Percentiles rank a stretch among this genome's conserved stretches.
phyloP scores from a whole-genome alignment of 2,329 filamentous ascomycete species.

The Fusarium zealandicum region DNA sequence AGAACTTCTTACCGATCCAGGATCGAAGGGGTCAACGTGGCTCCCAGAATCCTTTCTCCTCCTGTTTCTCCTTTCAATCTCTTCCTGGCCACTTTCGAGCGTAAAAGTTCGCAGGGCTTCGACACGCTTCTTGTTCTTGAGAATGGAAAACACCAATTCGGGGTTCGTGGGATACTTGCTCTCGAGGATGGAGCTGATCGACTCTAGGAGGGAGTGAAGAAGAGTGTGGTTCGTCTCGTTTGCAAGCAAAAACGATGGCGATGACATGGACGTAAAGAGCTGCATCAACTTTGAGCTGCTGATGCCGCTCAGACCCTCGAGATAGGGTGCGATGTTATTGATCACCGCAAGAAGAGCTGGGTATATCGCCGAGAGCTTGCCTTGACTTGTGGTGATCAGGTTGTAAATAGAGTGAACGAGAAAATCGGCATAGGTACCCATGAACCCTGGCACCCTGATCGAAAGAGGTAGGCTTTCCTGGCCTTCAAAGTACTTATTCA shows the following conservation, averaged over 20 bases:
- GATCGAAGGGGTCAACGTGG: conserved; percentile 58
- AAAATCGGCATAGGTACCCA: conserved; percentile 91
- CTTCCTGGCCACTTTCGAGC: conserved; percentile 88
- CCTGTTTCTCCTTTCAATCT: conserved; percentile 82
- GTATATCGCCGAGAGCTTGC: conserved; percentile 88
- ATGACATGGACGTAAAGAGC: conserved; percentile 89
- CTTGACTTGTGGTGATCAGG: conserved; percentile 89
- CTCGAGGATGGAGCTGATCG: conserved; percentile 88
- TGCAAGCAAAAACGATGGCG: conserved; percentile 87
- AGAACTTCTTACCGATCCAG: conserved; percentile 64
- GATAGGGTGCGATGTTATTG: conserved; percentile 88
- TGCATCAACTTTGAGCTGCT: conserved; percentile 86
- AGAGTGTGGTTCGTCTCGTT: conserved; percentile 91
- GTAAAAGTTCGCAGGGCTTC: conserved; percentile 88
- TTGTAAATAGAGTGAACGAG: conserved; percentile 93
- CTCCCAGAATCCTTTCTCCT: conserved; percentile 69
- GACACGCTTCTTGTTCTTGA: conserved; percentile 83
- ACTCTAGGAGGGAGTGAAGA: conserved; percentile 82
- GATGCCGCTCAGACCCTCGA: conserved; percentile 76
- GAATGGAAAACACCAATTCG: conserved; percentile 78
- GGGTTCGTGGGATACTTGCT: conserved; percentile 85
- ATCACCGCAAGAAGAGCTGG: conserved; percentile 90
- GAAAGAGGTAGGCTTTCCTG: conserved; percentile 85
- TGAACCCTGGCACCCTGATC: conserved; percentile 84
- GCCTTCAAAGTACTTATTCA: conserved; percentile 87